Base-by-base conservation (phyloP, 1,284 basidiomycete genomes). In the Pyrrhoderma noxium region DNA sequence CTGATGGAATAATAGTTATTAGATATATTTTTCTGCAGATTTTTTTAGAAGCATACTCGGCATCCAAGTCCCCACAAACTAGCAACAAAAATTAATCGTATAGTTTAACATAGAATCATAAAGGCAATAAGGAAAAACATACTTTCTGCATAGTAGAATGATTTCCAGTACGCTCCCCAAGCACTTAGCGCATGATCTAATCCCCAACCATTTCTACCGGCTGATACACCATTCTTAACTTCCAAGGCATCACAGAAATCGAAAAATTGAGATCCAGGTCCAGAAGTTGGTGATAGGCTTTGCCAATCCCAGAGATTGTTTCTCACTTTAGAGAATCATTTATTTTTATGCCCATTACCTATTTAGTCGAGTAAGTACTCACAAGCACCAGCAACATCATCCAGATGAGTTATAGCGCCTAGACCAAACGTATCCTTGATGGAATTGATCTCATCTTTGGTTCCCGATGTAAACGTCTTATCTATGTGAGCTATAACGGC, bases 191-290 rank as follows among this genome's bases (percentile, higher is more conserved):
- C 81, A 55, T 82, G 70, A 0, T 79, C 67, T 8, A 84, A 65
- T 18, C 85, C 84, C 75, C 79, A 85, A 8, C 85, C 84, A 1
- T 58, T 59, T 0, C 69, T 65, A 19, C 74, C 69, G 3, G 84
- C 82, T 46, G 57, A 74, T 2, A 72, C 67, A 3, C 81, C 81
- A 52, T 82, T 59, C 61, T 80, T 80, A 21, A 85, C 80, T 63
- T 88, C 84, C 0, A 88, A 67, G 0, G 82, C 80, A 59, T 88
- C 83, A 56, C 85, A 88, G 65, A 87, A 88, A 14, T 73, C 45
- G 65, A 71, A 81, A 67, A 88, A 88, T 23, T 64, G 56, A 2
- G 61, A 57, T 7, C 64, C 68, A 3, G 68, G 61, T 2, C 68
- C 69, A 0, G 67, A 65, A 3, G 68, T 69, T 1, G 76, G 74